Evolutionary conservation across 164 flowering plant species (phyloP), one percentile per base, ranked within the genome.

Genomic region (Aristolochia fimbriata): DNA sequence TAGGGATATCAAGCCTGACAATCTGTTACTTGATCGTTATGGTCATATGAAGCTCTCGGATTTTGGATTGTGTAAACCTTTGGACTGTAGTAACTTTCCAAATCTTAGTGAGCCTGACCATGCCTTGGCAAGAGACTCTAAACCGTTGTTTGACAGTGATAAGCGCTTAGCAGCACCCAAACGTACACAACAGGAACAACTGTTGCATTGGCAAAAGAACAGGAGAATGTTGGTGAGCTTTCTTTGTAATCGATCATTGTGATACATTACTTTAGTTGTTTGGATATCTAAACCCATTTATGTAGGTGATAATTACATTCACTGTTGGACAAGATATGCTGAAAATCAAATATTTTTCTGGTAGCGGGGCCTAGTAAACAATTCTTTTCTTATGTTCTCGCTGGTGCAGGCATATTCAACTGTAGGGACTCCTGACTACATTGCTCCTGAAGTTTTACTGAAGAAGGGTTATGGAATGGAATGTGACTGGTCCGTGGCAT

Each of bases 1-100:
- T 45, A 77, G 80, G 68, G 80, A 77, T 67, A 77, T 77, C 65
- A 77, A 77, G 72, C 80, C 80, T 13, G 80, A 77, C 61, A 77
- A 77, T 64, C 62, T 77, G 47, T 61, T 77, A 60, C 78, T 77
- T 22, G 80, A 77, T 66, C 62, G 74, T 13, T 62, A 66, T 67
- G 80, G 80, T 37, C 80, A 77, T 60, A 73, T 76, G 77, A 76
- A 71, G 72, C 75, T 76, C 48, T 76, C 80, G 24, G 80, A 76
- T 70, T 76, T 77, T 74, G 80, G 80, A 15, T 57, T 77, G 52
- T 77, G 80, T 57, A 77, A 77, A 62, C 80, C 80, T 17, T 59
- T 77, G 70, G 78, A 77, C 57, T 64, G 69, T 59, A 73, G 73
- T 65, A 65, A 59, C 63, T 74, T 77, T 57, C 78, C 78, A 20